Evolutionary conservation across 768 basidiomycete species (phyloP).

Genomic region (Lactarius evosmus): DNA sequence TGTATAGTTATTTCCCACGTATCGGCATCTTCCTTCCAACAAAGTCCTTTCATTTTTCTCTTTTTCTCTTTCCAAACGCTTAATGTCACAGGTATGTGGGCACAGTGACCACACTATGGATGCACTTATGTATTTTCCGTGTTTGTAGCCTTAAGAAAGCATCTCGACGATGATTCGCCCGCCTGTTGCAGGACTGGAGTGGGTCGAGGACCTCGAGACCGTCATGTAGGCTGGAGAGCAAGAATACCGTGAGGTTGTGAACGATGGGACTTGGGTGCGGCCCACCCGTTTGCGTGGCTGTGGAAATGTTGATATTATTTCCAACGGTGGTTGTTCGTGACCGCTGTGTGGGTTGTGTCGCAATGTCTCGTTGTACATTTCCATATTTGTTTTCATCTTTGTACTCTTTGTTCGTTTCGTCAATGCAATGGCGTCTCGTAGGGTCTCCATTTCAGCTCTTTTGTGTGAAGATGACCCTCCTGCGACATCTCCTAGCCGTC

Average conservation of each 20-base stretch:
- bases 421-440: conserved; percentile 54
- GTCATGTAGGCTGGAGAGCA: conserved; percentile 77
- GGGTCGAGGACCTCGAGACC: conserved; percentile 87
- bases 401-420: conserved; percentile 20
- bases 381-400: conserved; percentile 20
- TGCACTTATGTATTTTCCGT: conserved; percentile 29
- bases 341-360: conserved; percentile 64
- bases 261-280: conserved; percentile 92
- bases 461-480: conserved; percentile 49
- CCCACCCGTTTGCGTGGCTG: conserved; percentile 40
- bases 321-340: conserved; percentile 60
- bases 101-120: neutral
- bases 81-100: conserved; percentile 56
- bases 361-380: conserved; percentile 91
- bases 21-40: conserved; percentile 12
- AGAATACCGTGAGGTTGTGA: conserved; percentile 36
- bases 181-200: conserved; percentile 62
- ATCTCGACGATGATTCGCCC: conserved; percentile 84
- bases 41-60: neutral
- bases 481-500: conserved; percentile 2
- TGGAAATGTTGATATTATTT: conserved; percentile 34
- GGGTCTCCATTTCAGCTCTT: conserved; percentile 74
- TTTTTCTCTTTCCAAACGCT: conserved; percentile 44
- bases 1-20: conserved; percentile 36
- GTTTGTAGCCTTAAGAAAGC: conserved; percentile 68